Evolutionary conservation across 805 yeast species (phyloP).

Genomic region (Tetrapisispora pingtungensis): DNA sequence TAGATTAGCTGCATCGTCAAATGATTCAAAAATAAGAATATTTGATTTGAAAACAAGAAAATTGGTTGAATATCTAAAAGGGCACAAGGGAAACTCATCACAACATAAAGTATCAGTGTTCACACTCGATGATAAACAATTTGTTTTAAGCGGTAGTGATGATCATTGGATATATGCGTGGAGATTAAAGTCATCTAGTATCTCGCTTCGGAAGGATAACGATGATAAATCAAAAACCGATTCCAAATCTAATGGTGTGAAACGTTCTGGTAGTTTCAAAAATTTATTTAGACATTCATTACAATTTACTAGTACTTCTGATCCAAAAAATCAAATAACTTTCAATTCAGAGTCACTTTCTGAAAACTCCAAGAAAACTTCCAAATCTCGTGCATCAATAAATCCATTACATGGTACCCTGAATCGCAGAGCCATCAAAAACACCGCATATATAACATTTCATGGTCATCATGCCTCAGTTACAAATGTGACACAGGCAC

Average conservation of each 20-base stretch:
- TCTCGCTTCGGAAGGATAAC: background rate
- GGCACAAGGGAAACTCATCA: slow-evolving; percentile 57
- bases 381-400: slow-evolving; percentile 31
- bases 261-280: slow-evolving; percentile 10
- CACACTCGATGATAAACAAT: slow-evolving; percentile 6
- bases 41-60: slow-evolving; percentile 45
- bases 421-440: slow-evolving; percentile 29
- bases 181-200: slow-evolving; percentile 27
- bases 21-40: slow-evolving; percentile 69
- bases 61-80: slow-evolving; percentile 61
- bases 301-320: background rate
- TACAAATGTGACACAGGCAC: slow-evolving; percentile 71
- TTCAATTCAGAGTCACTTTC: background rate
- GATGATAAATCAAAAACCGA: background rate
- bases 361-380: slow-evolving; percentile 37
- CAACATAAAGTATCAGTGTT: slow-evolving; percentile 49
- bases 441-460: slow-evolving; percentile 55
- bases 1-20: slow-evolving; percentile 56
- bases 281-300: slow-evolving; percentile 7
- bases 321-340: background rate
- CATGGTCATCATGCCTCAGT: slow-evolving; percentile 70
- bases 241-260: slow-evolving; percentile 1
- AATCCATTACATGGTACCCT: background rate
- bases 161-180: slow-evolving; percentile 82
- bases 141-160: slow-evolving; percentile 69